phyloP scores from a whole-genome alignment of 371 early-diverging fungal genomes.

The Apophysomyces trapeziformis region DNA sequence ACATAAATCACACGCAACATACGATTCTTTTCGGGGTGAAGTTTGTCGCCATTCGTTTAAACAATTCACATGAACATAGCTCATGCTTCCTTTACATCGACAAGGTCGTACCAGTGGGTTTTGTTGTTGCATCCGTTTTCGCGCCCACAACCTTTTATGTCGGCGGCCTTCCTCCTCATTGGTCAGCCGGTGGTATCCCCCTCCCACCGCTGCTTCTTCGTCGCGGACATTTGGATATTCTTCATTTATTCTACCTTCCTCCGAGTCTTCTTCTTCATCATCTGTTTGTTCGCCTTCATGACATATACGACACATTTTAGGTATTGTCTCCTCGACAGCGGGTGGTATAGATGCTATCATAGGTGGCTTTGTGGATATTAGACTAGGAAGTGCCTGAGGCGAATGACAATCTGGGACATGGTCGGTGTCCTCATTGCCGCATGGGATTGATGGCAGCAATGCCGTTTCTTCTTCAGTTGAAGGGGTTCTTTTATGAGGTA shows the following conservation, averaged over 20 bases:
- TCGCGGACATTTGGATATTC: too few species aligned
- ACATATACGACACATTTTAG: constrained; percentile 24
- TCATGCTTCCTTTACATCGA: constrained; percentile 36
- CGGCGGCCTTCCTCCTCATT: neutral
- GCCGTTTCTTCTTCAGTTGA: constrained; percentile 1
- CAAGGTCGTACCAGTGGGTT: constrained; percentile 40
- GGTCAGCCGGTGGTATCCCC: neutral
- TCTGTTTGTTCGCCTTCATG: constrained; percentile 22
- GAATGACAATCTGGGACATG: neutral
- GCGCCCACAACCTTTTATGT: neutral
- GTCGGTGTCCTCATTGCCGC: neutral
- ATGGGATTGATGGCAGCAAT: neutral
- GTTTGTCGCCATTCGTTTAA: constrained; percentile 36
- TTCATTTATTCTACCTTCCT: neutral
- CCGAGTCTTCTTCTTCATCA: neutral
- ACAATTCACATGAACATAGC: constrained; percentile 35
- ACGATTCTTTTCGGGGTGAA: constrained; percentile 31
- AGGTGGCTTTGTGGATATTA: neutral
- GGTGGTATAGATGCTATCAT: neutral
- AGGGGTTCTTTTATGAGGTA: neutral
- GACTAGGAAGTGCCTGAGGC: neutral
- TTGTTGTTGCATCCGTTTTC: constrained; percentile 14
- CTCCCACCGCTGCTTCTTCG: constrained; percentile 10
- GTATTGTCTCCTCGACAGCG: neutral
- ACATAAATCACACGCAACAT: constrained; percentile 31